Evolutionary conservation across 2,329 filamentous ascomycete species (phyloP).

Genomic region (Aspergillus amoenus): DNA sequence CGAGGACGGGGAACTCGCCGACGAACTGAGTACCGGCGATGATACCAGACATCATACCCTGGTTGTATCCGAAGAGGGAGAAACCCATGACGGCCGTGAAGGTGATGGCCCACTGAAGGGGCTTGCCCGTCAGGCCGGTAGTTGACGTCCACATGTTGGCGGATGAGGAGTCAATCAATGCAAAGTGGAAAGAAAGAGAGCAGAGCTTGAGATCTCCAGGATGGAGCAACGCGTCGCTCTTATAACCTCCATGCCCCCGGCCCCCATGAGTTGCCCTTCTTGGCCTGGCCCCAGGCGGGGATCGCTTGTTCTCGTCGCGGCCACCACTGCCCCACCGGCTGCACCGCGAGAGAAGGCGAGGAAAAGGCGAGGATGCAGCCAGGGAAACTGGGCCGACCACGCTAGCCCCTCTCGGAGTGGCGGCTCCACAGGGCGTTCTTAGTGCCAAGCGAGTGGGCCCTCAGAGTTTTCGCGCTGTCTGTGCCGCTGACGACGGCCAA

Average conservation of each 20-base stretch:
- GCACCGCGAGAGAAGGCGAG: too few relatives aligned
- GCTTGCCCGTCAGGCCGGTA: slow-evolving; percentile 25
- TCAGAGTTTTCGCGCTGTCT: neutral
- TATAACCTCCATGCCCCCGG: neutral
- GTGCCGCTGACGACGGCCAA: neutral
- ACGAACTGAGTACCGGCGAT: slow-evolving; percentile 28
- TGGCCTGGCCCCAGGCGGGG: neutral
- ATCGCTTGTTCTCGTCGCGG: neutral
- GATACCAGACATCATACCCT: slow-evolving; percentile 36
- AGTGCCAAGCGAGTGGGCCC: neutral
- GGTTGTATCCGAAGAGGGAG: slow-evolving; percentile 47
- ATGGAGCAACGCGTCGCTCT: neutral
- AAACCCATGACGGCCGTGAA: slow-evolving; percentile 49
- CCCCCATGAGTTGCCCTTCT: neutral
- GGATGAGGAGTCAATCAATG: neutral
- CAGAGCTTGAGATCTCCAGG: neutral
- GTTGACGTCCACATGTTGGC: slow-evolving; percentile 34
- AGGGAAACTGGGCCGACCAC: neutral
- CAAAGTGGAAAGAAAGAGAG: neutral
- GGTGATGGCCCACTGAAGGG: slow-evolving; percentile 26
- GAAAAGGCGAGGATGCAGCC: too few relatives aligned
- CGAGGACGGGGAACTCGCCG: slow-evolving; percentile 22
- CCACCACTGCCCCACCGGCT: neutral
- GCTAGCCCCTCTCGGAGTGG: neutral
- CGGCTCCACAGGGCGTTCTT: neutral